Percentiles rank a stretch among this genome's conserved stretches.
These are phyloP conservation scores for Termitomyces sp. DNA, from an alignment of 768 basidiomycete species.

Conservation along the genomic window DNA sequence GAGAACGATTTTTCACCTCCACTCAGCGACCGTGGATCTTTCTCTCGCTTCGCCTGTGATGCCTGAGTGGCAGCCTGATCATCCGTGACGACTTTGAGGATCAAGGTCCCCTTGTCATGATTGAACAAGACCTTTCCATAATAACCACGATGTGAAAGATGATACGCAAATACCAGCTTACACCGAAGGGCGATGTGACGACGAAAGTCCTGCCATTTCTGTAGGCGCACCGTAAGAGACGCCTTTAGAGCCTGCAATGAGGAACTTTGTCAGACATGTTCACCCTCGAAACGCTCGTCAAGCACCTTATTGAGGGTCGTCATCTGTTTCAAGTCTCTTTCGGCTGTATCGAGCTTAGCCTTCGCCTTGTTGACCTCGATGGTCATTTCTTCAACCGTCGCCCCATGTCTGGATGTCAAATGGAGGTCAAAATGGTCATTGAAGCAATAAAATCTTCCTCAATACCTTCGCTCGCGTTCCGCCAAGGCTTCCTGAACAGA, in stretches of 20 bases:
- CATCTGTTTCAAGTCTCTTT: slow-evolving; percentile 60
- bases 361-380: slow-evolving; percentile 62
- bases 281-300: not conserved
- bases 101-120: slow-evolving; percentile 57
- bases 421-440: not conserved
- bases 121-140: slow-evolving; percentile 87
- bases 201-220: slow-evolving; percentile 84
- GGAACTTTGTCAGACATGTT: not conserved
- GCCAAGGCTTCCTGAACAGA: slow-evolving; percentile 59
- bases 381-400: slow-evolving; percentile 72
- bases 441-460: not conserved
- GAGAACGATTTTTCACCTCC: slow-evolving; percentile 98
- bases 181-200: slow-evolving; percentile 84
- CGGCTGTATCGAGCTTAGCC: slow-evolving; percentile 51
- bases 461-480: slow-evolving; percentile 59
- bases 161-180: slow-evolving; percentile 75
- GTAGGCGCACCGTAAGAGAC: slow-evolving; percentile 59
- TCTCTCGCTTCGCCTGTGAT: slow-evolving; percentile 67
- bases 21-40: slow-evolving; percentile 80
- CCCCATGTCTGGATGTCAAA: slow-evolving; percentile 51
- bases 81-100: slow-evolving; percentile 80
- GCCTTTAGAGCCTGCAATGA: slow-evolving; percentile 52
- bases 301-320: slow-evolving; percentile 57
- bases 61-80: slow-evolving; percentile 55
- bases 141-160: slow-evolving; percentile 83